Percentiles rank a stretch among this genome's conserved stretches.
These are phyloP conservation scores for Lactarius vividus DNA, from an alignment of 768 basidiomycete species.

Conservation along the genomic window DNA sequence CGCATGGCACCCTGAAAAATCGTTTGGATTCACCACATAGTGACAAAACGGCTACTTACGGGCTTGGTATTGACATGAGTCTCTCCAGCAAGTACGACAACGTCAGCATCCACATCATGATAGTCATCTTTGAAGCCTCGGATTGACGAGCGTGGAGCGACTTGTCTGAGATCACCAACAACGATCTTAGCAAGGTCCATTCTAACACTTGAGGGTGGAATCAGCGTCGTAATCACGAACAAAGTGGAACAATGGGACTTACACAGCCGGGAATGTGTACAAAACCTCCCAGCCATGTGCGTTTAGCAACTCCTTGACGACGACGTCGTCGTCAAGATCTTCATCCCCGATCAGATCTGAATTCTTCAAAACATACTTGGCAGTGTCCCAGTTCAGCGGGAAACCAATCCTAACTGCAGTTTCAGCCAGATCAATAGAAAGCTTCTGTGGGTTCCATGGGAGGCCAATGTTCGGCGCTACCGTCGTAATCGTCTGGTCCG, in stretches of 20 bases:
- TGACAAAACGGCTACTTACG: slow-evolving; percentile 31
- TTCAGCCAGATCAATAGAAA: neutral
- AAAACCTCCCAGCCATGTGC: slow-evolving; percentile 42
- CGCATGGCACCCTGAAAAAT: slow-evolving; percentile 23
- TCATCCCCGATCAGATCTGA: slow-evolving; percentile 1
- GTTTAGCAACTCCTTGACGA: slow-evolving; percentile 35
- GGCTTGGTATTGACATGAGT: slow-evolving; percentile 41
- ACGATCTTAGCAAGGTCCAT: slow-evolving; percentile 48
- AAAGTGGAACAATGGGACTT: slow-evolving; percentile 28
- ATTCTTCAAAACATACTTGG: neutral
- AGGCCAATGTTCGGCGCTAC: slow-evolving; percentile 18
- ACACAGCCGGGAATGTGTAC: slow-evolving; percentile 43
- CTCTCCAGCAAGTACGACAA: slow-evolving; percentile 43
- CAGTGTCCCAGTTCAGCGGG: slow-evolving; percentile 9
- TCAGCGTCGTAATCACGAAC: neutral
- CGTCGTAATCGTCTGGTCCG: slow-evolving; percentile 24
- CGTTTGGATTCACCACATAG: neutral
- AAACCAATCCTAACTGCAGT: neutral
- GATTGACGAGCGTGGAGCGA: slow-evolving; percentile 37
- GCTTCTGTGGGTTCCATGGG: neutral
- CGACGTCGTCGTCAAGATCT: slow-evolving; percentile 31
- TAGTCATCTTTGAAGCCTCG: slow-evolving; percentile 45
- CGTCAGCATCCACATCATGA: slow-evolving; percentile 35
- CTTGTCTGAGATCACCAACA: slow-evolving; percentile 38
- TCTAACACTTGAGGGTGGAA: slow-evolving; percentile 34